These are phyloP conservation scores for Parafenestella ontariensis DNA, from an alignment of 2,329 filamentous ascomycete genomes.

Conservation along the genomic window DNA sequence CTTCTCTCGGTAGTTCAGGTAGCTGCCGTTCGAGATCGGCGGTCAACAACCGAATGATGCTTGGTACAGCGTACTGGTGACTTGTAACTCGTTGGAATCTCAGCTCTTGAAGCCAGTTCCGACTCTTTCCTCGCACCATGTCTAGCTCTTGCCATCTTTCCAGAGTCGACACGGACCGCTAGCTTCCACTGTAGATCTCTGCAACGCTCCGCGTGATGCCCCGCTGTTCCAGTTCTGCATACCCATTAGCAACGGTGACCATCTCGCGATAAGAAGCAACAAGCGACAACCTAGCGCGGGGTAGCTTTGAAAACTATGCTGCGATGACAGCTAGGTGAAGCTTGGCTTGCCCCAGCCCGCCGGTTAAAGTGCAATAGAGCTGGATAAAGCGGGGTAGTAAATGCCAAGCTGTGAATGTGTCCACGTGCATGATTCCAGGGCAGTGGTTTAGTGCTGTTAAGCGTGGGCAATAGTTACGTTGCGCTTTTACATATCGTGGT, in stretches of 20 bases:
- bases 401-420: conserved; percentile 1
- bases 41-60: not conserved
- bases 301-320: not conserved
- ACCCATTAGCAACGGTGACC: not conserved
- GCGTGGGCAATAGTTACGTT: not conserved
- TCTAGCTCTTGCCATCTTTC: not conserved
- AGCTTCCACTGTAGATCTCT: not conserved
- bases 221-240: not conserved
- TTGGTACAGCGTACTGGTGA: not conserved
- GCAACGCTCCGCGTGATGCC: not conserved
- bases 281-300: not conserved
- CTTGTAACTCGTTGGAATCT: not conserved
- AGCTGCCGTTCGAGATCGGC: not conserved
- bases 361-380: not conserved
- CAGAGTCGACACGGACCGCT: not conserved
- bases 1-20: not conserved
- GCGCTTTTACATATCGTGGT: not conserved
- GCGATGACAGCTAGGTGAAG: not conserved
- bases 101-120: not conserved
- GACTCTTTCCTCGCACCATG: not conserved
- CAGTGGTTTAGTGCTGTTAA: not conserved
- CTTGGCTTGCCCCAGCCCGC: not conserved
- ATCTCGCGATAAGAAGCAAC: not conserved
- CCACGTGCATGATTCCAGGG: not conserved
- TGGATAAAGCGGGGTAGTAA: not conserved